Base-by-base conservation (phyloP, 345 rosid genomes). In the Acer negundo region DNA sequence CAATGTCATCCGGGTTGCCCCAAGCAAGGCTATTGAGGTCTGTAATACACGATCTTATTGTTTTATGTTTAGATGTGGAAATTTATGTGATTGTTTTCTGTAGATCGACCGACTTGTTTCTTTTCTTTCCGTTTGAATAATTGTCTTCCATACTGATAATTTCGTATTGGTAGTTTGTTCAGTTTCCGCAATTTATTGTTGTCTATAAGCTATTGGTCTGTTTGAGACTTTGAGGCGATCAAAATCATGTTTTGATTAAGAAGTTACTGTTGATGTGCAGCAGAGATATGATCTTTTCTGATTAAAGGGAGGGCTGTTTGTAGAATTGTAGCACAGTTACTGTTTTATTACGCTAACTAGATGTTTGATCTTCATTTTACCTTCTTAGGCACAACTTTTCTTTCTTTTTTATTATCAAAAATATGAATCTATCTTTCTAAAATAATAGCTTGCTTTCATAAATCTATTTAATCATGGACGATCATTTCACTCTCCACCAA, bases 21-120 rank as follows among this genome's bases (percentile, higher is more conserved):
- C 89, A 1, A 86, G 89, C 84, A 87, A 87, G 80, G 91, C 93
- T 51, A 85, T 89, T n/a, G 93, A 89, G 89, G 93, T 89, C 82
- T 58, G 78, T 38, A 19, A n/a, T 24, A 42, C 31, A 62, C 40
- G 20, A 62, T 20, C 44, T 56, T 35, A 40, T 59, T 15, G 10
- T 53, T 26, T 22, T 22, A 55, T n/a, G 49, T 20, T 75, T 28
- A 19, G 77, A 26, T 64, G 49, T 53, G 19, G 13, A 53, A 47
- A 4, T 46, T 42, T 17, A 24, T 22, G 56, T 42, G 7, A 38
- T 7, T 70, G 20, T 59, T 59, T 42, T 53, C 46, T 53, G 19
- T 56, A 3, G 23, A 72, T 56, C 40, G 49, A 22, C 42, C 13
- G 35, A 38, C 26, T 58, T n/a, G 31, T 72, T 42, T 56, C 38